Base-by-base conservation (phyloP, 108 stramenopile genomes). In the Skeletonema costatum region DNA sequence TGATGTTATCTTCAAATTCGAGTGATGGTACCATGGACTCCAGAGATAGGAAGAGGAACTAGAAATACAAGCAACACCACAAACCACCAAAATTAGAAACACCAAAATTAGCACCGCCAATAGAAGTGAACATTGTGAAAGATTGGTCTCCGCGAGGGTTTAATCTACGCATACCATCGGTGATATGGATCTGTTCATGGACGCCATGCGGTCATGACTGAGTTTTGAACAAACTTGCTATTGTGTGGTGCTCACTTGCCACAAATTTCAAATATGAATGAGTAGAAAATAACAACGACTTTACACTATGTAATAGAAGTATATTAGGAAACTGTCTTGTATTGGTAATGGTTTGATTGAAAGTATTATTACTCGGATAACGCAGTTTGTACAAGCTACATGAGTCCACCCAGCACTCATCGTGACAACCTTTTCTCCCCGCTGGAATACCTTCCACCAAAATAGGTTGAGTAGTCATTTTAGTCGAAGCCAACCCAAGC, bases 371-470 rank as follows among this genome's bases (percentile, higher is more conserved):
- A 46, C 44, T n/a, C 44, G 16, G 16, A 5, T 25, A 64, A 53
- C 32, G 44, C 64, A 8, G 80, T 81, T n/a, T 32, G 68, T 29
- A 58, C 91, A 92, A 38, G 90, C 91, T 16, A 89, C 93, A 78
- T 92, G 94, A 17, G 72, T 72, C 78, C 80, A 87, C 21, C 94
- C 92, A 25, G 90, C 90, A 76, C 88, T 88, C 32, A 95, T 65
- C 11, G 61, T 21, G 3, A 77, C 73, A 1, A 92, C 89, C 68
- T 71, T 77, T 64, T 84, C 77, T 4, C 66, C n/a, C 80, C 4
- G 53, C 73, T 31, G 85, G 81, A 60, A 81, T 81, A 2, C 88
- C 87, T 50, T 88, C 87, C 31, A 89, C 80, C 60, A 88, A 68
- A 13, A 75, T 56, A 29, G 94, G 90, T 82, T 87, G 85, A 59